Evolutionary conservation across 176 grass and related monocot genomes (phyloP).

Genomic region (Triticum turgidum): DNA sequence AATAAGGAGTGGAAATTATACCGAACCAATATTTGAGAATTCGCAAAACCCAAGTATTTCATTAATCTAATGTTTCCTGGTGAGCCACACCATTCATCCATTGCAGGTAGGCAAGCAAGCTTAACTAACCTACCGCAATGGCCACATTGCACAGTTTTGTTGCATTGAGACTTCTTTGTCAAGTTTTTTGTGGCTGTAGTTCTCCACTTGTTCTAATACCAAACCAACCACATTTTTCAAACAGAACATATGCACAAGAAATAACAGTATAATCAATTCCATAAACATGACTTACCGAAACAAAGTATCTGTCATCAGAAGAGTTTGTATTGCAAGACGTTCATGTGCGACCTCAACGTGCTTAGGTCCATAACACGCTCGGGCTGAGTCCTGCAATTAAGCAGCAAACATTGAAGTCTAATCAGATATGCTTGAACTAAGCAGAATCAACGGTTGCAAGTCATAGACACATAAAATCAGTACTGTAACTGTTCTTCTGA

Average conservation of each 20-base stretch:
- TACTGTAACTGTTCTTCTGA: neutral
- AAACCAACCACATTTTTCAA: neutral
- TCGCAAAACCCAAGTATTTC: neutral
- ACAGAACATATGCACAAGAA: neutral
- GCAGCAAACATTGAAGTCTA: conserved; percentile 18
- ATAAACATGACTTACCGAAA: conserved; percentile 55
- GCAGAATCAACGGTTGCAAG: neutral
- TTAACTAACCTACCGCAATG: conserved; percentile 1
- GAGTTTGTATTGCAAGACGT: conserved; percentile 69
- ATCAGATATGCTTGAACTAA: conserved; percentile 28
- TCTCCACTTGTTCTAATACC: neutral
- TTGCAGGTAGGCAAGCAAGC: neutral
- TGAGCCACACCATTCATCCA: neutral
- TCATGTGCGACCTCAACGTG: conserved; percentile 92
- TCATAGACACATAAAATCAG: neutral
- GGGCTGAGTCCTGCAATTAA: conserved; percentile 73
- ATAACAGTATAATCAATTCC: neutral
- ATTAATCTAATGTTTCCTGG: neutral
- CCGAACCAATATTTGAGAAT: neutral
- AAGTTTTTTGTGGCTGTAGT: neutral
- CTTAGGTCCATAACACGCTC: conserved; percentile 93
- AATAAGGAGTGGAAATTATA: neutral
- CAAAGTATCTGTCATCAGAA: conserved; percentile 93
- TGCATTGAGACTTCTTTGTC: neutral
- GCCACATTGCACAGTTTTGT: neutral